Evolutionary conservation across 2,329 filamentous ascomycete genomes (phyloP).

Genomic region (Pyrenophora graminea): DNA sequence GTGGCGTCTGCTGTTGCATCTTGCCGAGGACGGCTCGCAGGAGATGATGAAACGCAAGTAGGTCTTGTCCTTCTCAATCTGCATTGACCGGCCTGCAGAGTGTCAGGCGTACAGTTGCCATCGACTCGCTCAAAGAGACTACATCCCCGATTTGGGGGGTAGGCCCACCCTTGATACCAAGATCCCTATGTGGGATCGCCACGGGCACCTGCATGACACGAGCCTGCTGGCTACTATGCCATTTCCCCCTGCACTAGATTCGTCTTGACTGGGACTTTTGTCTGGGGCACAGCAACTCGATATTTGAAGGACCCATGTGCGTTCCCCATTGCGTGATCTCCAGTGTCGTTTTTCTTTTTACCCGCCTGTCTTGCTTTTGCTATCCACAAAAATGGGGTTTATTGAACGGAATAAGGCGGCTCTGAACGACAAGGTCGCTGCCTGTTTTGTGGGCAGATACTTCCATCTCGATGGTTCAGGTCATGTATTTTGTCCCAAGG

Average conservation of each 20-base stretch:
- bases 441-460: conserved; percentile 43
- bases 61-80: background rate
- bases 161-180: background rate
- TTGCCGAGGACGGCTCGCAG: conserved; percentile 11
- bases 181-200: background rate
- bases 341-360: too few species aligned
- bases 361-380: background rate
- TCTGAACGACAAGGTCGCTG: conserved; percentile 40
- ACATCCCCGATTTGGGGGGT: background rate
- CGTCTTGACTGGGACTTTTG: background rate
- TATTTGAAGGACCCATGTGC: too few species aligned
- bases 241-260: conserved; percentile 2
- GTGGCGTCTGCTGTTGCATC: conserved; percentile 6
- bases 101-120: conserved; percentile 1
- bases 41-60: conserved; percentile 4
- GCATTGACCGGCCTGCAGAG: conserved; percentile 1
- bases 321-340: too few species aligned
- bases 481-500: conserved; percentile 65
- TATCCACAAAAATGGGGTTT: conserved; percentile 19
- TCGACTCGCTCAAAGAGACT: background rate
- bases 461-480: conserved; percentile 83
- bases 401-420: conserved; percentile 26
- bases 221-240: background rate
- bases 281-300: background rate
- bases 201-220: conserved; percentile 12